Evolutionary conservation across 116 monocot species (phyloP), one percentile per base, ranked within the genome.

Genomic region (Papilionanthe hybrid): DNA sequence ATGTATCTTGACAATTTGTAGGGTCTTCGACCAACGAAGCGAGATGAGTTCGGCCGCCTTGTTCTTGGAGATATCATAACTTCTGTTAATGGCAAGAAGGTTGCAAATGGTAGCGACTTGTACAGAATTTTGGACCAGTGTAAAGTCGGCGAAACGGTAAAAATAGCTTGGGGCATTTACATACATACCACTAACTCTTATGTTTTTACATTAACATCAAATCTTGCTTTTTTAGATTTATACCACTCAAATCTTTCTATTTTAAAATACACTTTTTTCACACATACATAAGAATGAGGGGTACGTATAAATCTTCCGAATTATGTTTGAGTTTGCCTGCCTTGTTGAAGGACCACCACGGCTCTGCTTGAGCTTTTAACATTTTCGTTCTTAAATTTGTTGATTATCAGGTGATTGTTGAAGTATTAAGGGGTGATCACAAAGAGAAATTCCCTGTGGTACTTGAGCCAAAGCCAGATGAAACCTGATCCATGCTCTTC

Each of bases 121-220:
- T 98, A 98, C 78, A 82, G 98, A 84, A 92, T 98, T 48, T 82
- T 98, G 78, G 98, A 98, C 80, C 98, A 98, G 76, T 98, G 98
- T 82, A 94, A 94, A 98, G 98, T 98, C 80, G 94, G 98, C 20
- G 98, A 98, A 0, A 94, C 87, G 90, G 98, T 98, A 90, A 84
- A 79, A 67, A 27, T 10, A 11, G 12, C 37, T 37, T 37, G 37
- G 37, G 0, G 37, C 37, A 37, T 37, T 37, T 32, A 32, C 32
- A 32, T 37, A 37, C 37, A 37, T 37, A 37, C 37, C 37, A 37
- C 37, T 37, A 37, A 37, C 3, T 37, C 37, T 37, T 37, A 37
- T 37, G 37, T 37, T 37, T 37, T 37, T 37, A 37, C 37, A 37
- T 37, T 37, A 37, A 37, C 37, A 37, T 37, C 37, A 37, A 37